phyloP scores from a whole-genome alignment of 164 flowering plant species.

The Stephania yunnanensis region DNA sequence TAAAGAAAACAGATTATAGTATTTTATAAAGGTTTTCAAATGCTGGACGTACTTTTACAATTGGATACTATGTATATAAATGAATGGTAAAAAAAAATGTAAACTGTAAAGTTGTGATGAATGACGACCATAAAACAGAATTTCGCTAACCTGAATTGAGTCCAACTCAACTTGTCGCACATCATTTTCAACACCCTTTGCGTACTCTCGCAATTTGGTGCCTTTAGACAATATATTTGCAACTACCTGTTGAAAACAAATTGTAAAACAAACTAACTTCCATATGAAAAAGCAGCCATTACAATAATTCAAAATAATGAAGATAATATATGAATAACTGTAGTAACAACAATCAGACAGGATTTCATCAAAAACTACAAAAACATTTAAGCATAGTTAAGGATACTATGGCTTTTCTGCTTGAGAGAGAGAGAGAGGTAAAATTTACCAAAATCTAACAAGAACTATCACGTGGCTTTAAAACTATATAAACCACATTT shows the following conservation, averaged over 20 bases:
- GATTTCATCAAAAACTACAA: too few relatives aligned
- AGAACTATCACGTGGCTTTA: too few relatives aligned
- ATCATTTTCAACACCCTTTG: slow-evolving; percentile 88
- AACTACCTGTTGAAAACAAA: slow-evolving; percentile 48
- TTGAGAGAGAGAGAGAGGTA: too few relatives aligned
- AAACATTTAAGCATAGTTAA: too few relatives aligned
- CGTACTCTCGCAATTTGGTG: slow-evolving; percentile 64
- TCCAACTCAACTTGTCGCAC: slow-evolving; percentile 81
- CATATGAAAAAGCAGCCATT: neutral
- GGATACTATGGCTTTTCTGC: too few relatives aligned
- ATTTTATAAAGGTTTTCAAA: too few relatives aligned
- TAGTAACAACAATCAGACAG: too few relatives aligned
- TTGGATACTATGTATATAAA: neutral
- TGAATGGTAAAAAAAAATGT: neutral
- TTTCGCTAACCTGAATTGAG: slow-evolving; percentile 71
- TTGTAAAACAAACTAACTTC: neutral
- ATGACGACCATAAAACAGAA: neutral
- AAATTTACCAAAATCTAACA: too few relatives aligned
- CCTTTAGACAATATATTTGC: slow-evolving; percentile 84
- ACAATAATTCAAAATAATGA: neutral
- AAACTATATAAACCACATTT: too few relatives aligned
- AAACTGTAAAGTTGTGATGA: neutral
- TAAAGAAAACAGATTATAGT: too few relatives aligned
- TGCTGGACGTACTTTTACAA: neutral
- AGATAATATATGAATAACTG: neutral